Percentiles rank a stretch among this genome's conserved stretches.
phyloP scores from a whole-genome alignment of 345 rosid genomes.

The Turritis glabra region DNA sequence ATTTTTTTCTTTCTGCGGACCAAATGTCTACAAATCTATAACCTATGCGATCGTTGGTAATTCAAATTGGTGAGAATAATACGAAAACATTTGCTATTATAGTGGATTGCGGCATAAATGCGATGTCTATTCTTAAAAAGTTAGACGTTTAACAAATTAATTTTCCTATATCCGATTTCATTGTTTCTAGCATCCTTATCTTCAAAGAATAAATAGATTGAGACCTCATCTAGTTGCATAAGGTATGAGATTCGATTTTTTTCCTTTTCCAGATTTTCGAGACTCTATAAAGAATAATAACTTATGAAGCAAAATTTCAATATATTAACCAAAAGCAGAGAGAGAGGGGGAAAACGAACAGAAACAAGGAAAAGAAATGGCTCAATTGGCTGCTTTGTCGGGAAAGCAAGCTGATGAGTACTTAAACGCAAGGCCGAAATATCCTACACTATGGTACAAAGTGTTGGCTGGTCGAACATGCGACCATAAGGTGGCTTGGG shows the following conservation, averaged over 20 bases:
- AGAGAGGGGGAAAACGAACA: not conserved
- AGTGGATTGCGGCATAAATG: not conserved
- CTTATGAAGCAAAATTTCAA: not conserved
- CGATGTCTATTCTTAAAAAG: not conserved
- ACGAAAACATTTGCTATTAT: no score
- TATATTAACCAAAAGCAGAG: not conserved
- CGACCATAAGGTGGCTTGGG: constrained; percentile 35
- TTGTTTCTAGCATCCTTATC: constrained; percentile 22
- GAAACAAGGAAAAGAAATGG: constrained; percentile 4
- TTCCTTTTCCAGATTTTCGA: not conserved
- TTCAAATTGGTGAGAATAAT: no score
- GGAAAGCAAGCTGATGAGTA: constrained; percentile 23
- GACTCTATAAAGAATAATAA: constrained; percentile 1
- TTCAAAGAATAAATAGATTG: constrained; percentile 1
- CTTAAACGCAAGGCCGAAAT: constrained; percentile 35
- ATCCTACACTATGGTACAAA: constrained; percentile 31
- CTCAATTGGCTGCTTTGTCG: constrained; percentile 33
- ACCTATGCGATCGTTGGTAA: no score
- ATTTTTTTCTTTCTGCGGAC: no score
- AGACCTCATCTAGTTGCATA: not conserved
- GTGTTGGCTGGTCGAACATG: constrained; percentile 19
- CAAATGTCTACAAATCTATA: no score
- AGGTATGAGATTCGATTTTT: not conserved
- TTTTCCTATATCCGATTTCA: not conserved
- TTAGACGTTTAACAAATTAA: not conserved